Percentiles rank a stretch among this genome's conserved stretches.
These are phyloP conservation scores for Cardamine resedifolia DNA, from an alignment of 345 rosid genomes.

Conservation along the genomic window DNA sequence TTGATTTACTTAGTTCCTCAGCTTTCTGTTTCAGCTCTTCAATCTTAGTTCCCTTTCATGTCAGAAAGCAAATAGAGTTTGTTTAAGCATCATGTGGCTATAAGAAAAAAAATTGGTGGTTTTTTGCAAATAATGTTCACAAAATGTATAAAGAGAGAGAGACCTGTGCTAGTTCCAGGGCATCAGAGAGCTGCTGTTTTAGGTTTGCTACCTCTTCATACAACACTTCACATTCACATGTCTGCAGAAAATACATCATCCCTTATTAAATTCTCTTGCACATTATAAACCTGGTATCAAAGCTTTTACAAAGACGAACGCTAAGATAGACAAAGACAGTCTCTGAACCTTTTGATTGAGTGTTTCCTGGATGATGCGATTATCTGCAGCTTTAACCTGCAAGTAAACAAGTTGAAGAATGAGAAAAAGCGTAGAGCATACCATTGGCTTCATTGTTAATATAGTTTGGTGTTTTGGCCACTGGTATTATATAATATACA, in stretches of 20 bases:
- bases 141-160: slow-evolving; percentile 32
- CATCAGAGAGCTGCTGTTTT: slow-evolving; percentile 72
- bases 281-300: not conserved
- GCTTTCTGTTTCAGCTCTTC: slow-evolving; percentile 78
- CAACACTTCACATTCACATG: slow-evolving; percentile 65
- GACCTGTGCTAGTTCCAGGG: slow-evolving; percentile 47
- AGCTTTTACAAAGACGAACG: not conserved
- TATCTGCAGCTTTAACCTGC: slow-evolving; percentile 94
- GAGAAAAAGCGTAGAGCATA: slow-evolving; percentile 1
- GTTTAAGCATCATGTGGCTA: slow-evolving; percentile 21
- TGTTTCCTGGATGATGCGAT: slow-evolving; percentile 86
- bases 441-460: not conserved
- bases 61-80: slow-evolving; percentile 3
- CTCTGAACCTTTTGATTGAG: slow-evolving; percentile 73
- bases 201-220: slow-evolving; percentile 65
- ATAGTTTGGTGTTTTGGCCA: not conserved
- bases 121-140: not conserved
- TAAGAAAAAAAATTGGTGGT: slow-evolving; percentile 7
- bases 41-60: slow-evolving; percentile 57
- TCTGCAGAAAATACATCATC: slow-evolving; percentile 47
- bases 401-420: slow-evolving; percentile 35
- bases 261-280: slow-evolving; percentile 24
- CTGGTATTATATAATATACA: not conserved
- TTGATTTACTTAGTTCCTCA: slow-evolving; percentile 52
- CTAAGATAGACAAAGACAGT: not conserved